Evolutionary conservation across 2,329 filamentous ascomycete species (phyloP).

Genomic region (Penicillium vulpinum): DNA sequence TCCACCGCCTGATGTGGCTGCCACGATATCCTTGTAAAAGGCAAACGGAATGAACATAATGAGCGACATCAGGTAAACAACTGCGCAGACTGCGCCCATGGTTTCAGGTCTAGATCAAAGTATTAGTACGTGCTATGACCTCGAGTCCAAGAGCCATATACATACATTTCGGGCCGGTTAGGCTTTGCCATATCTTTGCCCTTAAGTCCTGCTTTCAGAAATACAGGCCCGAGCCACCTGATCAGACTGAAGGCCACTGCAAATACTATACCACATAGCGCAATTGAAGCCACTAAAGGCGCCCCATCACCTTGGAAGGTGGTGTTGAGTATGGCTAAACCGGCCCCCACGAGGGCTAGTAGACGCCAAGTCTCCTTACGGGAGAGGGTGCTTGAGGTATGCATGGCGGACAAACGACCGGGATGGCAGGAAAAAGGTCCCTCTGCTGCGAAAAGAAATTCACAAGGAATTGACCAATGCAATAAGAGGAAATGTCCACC

Average conservation of each 20-base stretch:
- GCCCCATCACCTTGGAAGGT: conserved; percentile 84
- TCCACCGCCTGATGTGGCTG: conserved; percentile 87
- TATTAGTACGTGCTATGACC: conserved; percentile 6
- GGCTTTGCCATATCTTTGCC: conserved; percentile 84
- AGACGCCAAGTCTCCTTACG: conserved; percentile 58
- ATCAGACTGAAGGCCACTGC: conserved; percentile 80
- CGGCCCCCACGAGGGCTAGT: conserved; percentile 65
- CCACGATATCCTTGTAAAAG: conserved; percentile 97
- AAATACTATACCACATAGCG: conserved; percentile 83
- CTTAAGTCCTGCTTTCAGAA: conserved; percentile 84
- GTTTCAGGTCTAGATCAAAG: conserved; percentile 69
- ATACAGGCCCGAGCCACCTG: conserved; percentile 86
- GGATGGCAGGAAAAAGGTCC: neutral
- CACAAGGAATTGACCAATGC: conserved; percentile 1
- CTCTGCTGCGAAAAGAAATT: conserved; percentile 3
- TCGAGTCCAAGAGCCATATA: conserved; percentile 1
- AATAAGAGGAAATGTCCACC: neutral
- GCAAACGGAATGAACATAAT: conserved; percentile 95
- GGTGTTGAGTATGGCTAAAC: conserved; percentile 70
- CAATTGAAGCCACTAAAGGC: conserved; percentile 82
- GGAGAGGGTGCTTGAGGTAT: conserved; percentile 44
- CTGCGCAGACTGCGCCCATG: conserved; percentile 90
- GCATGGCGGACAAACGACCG: conserved; percentile 31
- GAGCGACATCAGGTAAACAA: conserved; percentile 85
- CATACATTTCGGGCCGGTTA: conserved; percentile 71